Base-by-base conservation (phyloP, 805 yeast species). In the Metschnikowia rubicola region DNA sequence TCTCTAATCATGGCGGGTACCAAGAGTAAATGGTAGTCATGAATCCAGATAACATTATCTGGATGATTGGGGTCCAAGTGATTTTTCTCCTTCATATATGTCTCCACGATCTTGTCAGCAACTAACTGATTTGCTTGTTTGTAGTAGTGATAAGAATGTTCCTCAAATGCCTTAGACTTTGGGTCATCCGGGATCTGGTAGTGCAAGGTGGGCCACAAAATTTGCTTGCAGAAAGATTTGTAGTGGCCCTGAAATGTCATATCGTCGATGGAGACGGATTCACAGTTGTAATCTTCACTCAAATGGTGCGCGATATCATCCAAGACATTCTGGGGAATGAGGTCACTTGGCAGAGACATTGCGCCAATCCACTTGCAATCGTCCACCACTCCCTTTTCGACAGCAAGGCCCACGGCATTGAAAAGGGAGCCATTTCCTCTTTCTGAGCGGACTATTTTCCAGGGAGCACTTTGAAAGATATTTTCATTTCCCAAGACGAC, bases 181-280 rank as follows among this genome's bases (percentile, higher is more conserved):
- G 97, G 95, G 61, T 91, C 84, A 65, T 94, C 98, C 0, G 98
- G 98, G 34, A 92, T 88, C 65, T 92, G 97, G 63, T 94, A 94
- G 57, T 80, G 84, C 53, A 94, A 76, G 2, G 97, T 88, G 30
- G 99, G 99, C 98, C 98, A 94, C 51, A 94, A 71, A 35, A 94
- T 88, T 60, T 91, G 95, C 66, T 94, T 94, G 65, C 97, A 92
- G 64, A 86, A 94, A 43, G 88, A 87, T 48, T 81, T 82, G 65
- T 94, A 94, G 61, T 91, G 96, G 17, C 97, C 97, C 59, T 86
- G 86, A 57, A 89, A 88, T 1, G 89, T 82, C 30, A 80, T 67
- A 65, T 94, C 98, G 54, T 79, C 80, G 2, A 92, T 83, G 49
- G 80, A 81, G 2, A 90, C 87, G 0, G 89, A 81, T 48, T 76